These are phyloP conservation scores for Rhizomucor miehei DNA, from an alignment of 371 early-diverging fungal species.

Conservation along the genomic window DNA sequence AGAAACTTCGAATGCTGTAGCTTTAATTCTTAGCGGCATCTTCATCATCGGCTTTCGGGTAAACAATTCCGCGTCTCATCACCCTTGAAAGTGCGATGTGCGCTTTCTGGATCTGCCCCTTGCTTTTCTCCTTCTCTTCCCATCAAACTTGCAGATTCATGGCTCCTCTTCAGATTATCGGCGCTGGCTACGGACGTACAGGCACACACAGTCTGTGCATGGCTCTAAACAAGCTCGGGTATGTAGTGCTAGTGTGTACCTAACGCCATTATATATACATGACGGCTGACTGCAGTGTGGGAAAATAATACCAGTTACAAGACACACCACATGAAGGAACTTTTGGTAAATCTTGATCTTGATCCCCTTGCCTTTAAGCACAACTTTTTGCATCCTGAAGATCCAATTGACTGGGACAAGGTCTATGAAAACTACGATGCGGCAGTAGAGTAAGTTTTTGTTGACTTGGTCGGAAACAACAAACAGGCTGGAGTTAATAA, in stretches of 20 bases:
- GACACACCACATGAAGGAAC: constrained; percentile 13
- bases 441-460: constrained; percentile 8
- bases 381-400: constrained; percentile 13
- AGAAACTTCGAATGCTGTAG: no score
- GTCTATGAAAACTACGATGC: constrained; percentile 14
- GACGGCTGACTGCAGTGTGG: no score
- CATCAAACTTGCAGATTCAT: not conserved
- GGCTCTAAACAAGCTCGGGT: constrained; percentile 4
- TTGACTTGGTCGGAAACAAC: no score
- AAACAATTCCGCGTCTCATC: no score
- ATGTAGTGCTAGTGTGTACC: no score
- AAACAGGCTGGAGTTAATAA: no score
- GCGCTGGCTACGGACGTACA: constrained; percentile 10
- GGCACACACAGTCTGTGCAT: constrained; percentile 5
- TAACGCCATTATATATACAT: no score
- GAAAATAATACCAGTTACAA: constrained; percentile 12
- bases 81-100: no score
- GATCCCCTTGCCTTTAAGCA: constrained; percentile 17
- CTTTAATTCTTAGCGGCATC: no score
- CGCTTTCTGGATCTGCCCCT: no score
- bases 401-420: constrained; percentile 8
- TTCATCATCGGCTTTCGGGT: no score
- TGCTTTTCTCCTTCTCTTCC: no score
- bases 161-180: constrained; percentile 11
- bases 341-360: constrained; percentile 5